phyloP scores from a whole-genome alignment of 2,329 filamentous ascomycete genomes.

The Pezicula rhizophila region DNA sequence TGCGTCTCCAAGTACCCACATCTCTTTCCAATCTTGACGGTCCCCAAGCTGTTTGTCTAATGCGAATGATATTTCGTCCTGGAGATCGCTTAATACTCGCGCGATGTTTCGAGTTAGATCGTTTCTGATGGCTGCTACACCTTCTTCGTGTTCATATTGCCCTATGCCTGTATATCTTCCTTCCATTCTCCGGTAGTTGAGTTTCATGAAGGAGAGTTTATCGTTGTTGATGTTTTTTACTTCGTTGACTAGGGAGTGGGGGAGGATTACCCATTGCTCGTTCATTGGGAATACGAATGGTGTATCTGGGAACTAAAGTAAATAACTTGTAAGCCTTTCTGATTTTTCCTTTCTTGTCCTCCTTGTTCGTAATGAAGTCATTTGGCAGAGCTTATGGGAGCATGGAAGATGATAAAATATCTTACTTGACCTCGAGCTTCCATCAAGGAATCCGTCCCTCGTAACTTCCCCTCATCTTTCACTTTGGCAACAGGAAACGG shows the following conservation, averaged over 20 bases:
- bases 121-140: constrained; percentile 1
- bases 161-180: constrained; percentile 6
- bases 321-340: background rate
- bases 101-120: constrained; percentile 9
- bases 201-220: constrained; percentile 3
- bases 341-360: background rate
- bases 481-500: background rate
- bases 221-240: constrained; percentile 6
- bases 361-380: background rate
- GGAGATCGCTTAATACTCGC: background rate
- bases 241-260: constrained; percentile 7
- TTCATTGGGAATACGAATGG: constrained; percentile 7
- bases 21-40: constrained; percentile 25
- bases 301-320: constrained; percentile 4
- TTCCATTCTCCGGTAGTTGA: constrained; percentile 1
- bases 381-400: background rate
- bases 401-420: no score
- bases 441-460: no score
- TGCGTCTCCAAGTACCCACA: constrained; percentile 22
- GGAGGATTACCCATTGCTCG: constrained; percentile 6
- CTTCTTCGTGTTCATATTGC: background rate
- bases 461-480: background rate
- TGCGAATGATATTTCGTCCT: constrained; percentile 7
- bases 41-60: constrained; percentile 5
- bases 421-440: no score